Percentiles rank a stretch among this genome's conserved stretches.
Evolutionary conservation across 768 basidiomycete species (phyloP).

Genomic region (Suillus ampliporus): DNA sequence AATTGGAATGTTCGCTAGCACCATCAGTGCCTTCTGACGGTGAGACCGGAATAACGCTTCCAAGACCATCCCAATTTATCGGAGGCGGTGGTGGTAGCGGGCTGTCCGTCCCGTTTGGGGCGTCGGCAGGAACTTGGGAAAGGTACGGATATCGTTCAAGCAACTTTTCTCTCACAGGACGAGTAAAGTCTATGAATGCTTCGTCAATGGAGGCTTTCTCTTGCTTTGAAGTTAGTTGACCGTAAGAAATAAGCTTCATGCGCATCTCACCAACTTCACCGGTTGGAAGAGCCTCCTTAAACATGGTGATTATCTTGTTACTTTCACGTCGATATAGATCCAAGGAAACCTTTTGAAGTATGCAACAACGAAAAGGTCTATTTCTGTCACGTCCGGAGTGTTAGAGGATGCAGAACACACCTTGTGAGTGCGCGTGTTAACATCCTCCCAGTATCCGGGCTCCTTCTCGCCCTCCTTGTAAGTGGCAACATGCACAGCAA

Average conservation of each 20-base stretch:
- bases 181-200: slow-evolving; percentile 91
- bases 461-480: slow-evolving; percentile 87
- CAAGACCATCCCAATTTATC: slow-evolving; percentile 62
- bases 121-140: slow-evolving; percentile 66
- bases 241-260: not conserved
- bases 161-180: slow-evolving; percentile 75
- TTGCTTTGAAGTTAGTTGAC: slow-evolving; percentile 33
- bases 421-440: slow-evolving; percentile 92
- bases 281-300: slow-evolving; percentile 77
- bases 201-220: slow-evolving; percentile 99
- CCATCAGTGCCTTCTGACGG: slow-evolving; percentile 34
- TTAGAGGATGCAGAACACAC: slow-evolving; percentile 42
- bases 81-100: slow-evolving; percentile 76
- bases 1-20: slow-evolving; percentile 16
- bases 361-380: not conserved
- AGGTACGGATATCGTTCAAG: slow-evolving; percentile 81
- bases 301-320: slow-evolving; percentile 81
- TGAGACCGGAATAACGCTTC: slow-evolving; percentile 66
- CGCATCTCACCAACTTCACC: slow-evolving; percentile 77
- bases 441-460: slow-evolving; percentile 91
- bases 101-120: slow-evolving; percentile 74
- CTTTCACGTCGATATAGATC: slow-evolving; percentile 94
- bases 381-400: slow-evolving; percentile 5
- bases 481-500: slow-evolving; percentile 92
- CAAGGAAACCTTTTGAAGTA: slow-evolving; percentile 78